Evolutionary conservation across 371 early-diverging fungal genomes (phyloP).

Genomic region (Funneliformis caledonium): DNA sequence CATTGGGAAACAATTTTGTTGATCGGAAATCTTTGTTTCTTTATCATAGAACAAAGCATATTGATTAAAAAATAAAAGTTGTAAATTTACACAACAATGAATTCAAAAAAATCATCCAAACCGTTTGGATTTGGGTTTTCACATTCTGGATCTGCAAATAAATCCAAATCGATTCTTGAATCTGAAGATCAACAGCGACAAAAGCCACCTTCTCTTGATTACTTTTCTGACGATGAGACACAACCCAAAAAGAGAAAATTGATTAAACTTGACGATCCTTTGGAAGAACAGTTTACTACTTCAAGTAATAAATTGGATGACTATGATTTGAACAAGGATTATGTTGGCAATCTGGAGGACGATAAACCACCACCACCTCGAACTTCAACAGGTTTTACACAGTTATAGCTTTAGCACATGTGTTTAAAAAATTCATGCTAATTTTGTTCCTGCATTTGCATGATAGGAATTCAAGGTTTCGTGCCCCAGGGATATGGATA

Average conservation of each 20-base stretch:
- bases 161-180: slow-evolving; percentile 32
- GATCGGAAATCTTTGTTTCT: too few species aligned
- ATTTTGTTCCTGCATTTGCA: neutral
- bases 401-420: neutral
- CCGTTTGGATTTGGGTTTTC: slow-evolving; percentile 34
- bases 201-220: slow-evolving; percentile 33
- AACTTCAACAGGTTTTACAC: slow-evolving; percentile 35
- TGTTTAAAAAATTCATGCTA: neutral
- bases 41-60: too few species aligned
- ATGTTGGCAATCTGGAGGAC: slow-evolving; percentile 37
- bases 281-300: neutral
- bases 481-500: slow-evolving; percentile 38
- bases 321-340: neutral
- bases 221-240: slow-evolving; percentile 31
- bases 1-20: too few species aligned
- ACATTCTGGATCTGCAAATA: slow-evolving; percentile 1
- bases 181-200: slow-evolving; percentile 13
- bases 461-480: slow-evolving; percentile 31
- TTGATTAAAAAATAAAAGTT: too few species aligned
- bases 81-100: neutral
- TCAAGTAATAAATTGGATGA: neutral
- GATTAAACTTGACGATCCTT: slow-evolving; percentile 21
- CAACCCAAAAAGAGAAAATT: slow-evolving; percentile 36
- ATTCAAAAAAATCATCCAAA: slow-evolving; percentile 12
- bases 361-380: slow-evolving; percentile 9